Percentiles rank a stretch among this genome's conserved stretches.
These are phyloP conservation scores for Berberis thunbergii DNA, from an alignment of 164 flowering plant genomes.

Conservation along the genomic window DNA sequence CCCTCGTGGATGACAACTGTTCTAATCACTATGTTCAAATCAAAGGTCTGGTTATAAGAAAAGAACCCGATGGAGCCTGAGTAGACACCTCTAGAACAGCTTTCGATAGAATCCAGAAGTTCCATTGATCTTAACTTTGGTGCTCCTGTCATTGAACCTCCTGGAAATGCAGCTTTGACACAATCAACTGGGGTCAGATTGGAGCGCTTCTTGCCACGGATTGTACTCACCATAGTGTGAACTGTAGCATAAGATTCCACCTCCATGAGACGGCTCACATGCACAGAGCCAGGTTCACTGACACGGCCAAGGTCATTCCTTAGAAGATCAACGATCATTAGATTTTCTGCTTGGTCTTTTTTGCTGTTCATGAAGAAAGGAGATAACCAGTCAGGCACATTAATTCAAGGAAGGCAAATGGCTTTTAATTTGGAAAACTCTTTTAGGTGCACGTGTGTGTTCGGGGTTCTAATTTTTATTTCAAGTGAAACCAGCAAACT, in stretches of 20 bases:
- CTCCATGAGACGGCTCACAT: conserved; percentile 87
- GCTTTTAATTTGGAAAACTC: too few species aligned
- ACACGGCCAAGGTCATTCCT: conserved; percentile 96
- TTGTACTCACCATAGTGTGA: conserved; percentile 94
- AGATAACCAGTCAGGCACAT: not conserved
- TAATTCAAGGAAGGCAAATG: too few species aligned
- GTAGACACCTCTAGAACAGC: conserved; percentile 75
- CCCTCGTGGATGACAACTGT: conserved; percentile 74
- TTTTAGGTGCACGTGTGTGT: too few species aligned
- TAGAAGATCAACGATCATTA: conserved; percentile 96
- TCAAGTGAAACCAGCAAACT: too few species aligned
- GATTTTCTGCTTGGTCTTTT: conserved; percentile 96
- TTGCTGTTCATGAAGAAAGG: conserved; percentile 38
- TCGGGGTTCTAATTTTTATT: too few species aligned
- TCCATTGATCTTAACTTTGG: conserved; percentile 95
- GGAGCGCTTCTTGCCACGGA: conserved; percentile 55
- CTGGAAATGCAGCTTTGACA: conserved; percentile 90
- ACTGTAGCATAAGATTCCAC: conserved; percentile 93
- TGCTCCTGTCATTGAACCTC: conserved; percentile 99
- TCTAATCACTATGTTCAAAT: conserved; percentile 61
- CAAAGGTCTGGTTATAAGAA: conserved; percentile 9
- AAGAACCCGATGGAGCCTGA: conserved; percentile 81
- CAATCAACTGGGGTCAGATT: conserved; percentile 58
- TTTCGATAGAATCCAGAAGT: conserved; percentile 81
- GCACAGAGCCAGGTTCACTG: conserved; percentile 87